These are phyloP conservation scores for Schwanniomyces polymorphus DNA, from an alignment of 805 yeast species.

Conservation along the genomic window DNA sequence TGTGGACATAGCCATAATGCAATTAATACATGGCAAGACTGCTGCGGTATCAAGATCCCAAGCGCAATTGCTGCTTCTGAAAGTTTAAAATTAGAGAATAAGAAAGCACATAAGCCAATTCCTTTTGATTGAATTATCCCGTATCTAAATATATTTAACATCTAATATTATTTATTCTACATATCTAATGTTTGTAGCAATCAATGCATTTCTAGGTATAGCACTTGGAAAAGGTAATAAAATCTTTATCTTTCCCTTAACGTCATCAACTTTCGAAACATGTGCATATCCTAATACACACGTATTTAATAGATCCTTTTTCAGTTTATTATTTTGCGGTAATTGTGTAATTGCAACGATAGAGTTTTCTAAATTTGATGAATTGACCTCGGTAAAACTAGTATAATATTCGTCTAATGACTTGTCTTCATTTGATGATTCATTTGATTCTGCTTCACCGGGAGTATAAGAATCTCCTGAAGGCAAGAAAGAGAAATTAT, in stretches of 20 bases:
- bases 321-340: conserved; percentile 41
- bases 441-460: conserved; percentile 23
- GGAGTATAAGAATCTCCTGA: conserved; percentile 42
- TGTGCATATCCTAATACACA: conserved; percentile 80
- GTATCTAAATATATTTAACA: conserved; percentile 1
- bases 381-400: conserved; percentile 42
- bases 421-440: conserved; percentile 21
- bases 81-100: conserved; percentile 32
- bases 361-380: conserved; percentile 68
- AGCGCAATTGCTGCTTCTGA: conserved; percentile 91
- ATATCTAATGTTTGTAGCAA: conserved; percentile 79
- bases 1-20: conserved; percentile 18
- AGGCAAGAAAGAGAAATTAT: conserved; percentile 40
- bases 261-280: conserved; percentile 71
- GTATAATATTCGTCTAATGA: conserved; percentile 33
- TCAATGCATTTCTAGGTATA: conserved; percentile 70
- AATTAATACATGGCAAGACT: conserved; percentile 84
- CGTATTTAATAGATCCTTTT: conserved; percentile 50
- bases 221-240: conserved; percentile 87
- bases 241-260: conserved; percentile 63
- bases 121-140: conserved; percentile 59
- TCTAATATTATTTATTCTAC: conserved; percentile 55
- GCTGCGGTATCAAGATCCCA: conserved; percentile 96
- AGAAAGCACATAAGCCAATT: conserved; percentile 36
- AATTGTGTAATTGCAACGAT: conserved; percentile 59